phyloP scores from a whole-genome alignment of 441 rosid species.

The Populus hybrid region DNA sequence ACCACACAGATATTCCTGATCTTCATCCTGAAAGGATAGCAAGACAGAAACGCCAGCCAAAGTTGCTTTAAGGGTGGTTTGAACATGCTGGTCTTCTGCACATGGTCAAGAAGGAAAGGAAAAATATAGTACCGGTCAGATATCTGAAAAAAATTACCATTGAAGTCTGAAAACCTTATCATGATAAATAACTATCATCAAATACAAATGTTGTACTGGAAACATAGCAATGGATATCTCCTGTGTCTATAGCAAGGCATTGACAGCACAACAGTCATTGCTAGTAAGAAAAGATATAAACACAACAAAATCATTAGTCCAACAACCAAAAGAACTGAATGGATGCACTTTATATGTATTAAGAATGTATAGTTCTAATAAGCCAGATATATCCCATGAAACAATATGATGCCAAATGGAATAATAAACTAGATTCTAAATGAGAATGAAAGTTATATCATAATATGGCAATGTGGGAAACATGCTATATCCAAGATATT shows the following conservation, averaged over 20 bases:
- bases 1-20: conserved; percentile 23
- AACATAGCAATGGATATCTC: background rate
- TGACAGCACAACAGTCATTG: background rate
- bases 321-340: background rate
- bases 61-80: conserved; percentile 66
- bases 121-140: conserved; percentile 8
- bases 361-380: background rate
- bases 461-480: background rate
- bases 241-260: background rate
- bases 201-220: background rate
- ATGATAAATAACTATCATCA: background rate
- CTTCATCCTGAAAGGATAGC: conserved; percentile 71
- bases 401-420: background rate
- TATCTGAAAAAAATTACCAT: conserved; percentile 1
- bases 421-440: background rate
- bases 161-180: background rate
- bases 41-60: conserved; percentile 68
- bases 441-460: conserved; percentile 1
- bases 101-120: conserved; percentile 11
- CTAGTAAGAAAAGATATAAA: background rate
- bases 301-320: background rate
- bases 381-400: background rate
- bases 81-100: conserved; percentile 83
- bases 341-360: background rate
- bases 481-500: background rate